Conservation (phyloP, 257 asterid species). For the Solanum chiquidenum region DNA sequence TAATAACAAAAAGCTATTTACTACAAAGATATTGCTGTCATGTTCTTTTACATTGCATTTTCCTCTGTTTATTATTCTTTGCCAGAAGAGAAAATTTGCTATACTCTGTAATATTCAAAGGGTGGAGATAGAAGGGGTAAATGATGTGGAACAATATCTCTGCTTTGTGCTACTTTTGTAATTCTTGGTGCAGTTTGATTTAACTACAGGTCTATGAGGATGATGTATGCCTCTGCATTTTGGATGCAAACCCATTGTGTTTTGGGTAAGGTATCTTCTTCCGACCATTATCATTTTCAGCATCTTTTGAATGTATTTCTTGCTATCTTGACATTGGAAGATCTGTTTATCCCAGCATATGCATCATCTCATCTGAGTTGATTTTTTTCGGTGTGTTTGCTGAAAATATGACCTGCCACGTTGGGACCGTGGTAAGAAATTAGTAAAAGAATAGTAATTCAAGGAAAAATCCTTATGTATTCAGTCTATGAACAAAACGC, state of each 20-base stretch:
- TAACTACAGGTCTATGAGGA: conserved; percentile 80
- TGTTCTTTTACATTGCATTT: background rate
- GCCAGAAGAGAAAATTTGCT: background rate
- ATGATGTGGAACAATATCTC: background rate
- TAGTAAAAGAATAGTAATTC: background rate
- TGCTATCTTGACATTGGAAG: background rate
- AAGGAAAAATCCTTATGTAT: background rate
- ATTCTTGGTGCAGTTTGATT: conserved; percentile 8
- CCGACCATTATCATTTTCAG: background rate
- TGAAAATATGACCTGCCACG: background rate
- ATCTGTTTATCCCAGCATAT: background rate
- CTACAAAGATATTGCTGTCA: background rate
- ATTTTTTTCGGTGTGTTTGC: background rate
- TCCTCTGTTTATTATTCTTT: background rate
- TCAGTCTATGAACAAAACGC: background rate
- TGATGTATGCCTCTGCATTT: conserved; percentile 78
- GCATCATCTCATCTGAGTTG: background rate
- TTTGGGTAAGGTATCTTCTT: conserved; percentile 93
- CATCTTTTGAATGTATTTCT: background rate
- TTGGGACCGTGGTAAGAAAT: background rate
- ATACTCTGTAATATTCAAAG: background rate
- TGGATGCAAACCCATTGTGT: conserved; percentile 80
- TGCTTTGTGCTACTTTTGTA: background rate
- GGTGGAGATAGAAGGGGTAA: background rate
- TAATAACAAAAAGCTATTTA: background rate